Base-by-base conservation (phyloP, 2,329 filamentous ascomycete genomes). In the Talaromyces albobiverticillius region DNA sequence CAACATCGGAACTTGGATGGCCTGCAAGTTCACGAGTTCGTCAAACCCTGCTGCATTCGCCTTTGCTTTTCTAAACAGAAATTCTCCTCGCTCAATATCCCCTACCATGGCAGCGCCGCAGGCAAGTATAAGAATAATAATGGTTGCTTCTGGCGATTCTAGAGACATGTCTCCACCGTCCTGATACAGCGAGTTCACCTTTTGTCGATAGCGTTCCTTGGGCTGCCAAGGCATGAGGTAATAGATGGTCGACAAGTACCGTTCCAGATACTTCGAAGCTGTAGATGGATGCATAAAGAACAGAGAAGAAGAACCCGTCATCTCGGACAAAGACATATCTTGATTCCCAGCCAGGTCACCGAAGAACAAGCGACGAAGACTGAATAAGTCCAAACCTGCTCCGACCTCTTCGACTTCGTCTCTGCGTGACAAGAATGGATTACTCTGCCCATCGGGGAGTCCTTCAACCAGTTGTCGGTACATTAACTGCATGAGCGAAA, bases 1-100 rank as follows among this genome's bases (percentile, higher is more conserved):
- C 26, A 77, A 62, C 13, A 76, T 58, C 0, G 73, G 67, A 6
- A 76, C 66, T 54, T 77, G 75, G 3, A 77, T 65, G 1, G 70
- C 70, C 49, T 77, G 72, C 13, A 75, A 58, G 41, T 77, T 77
- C 2, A 77, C 75, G 14, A 75, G 69, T 23, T 77, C 75, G 43
- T 77, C 75, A 45, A 73, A 64, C 5, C 67, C 63, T 5, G 60
- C 60, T 11, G 67, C 61, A 0, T 70, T 70, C 25, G 68, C 66
- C 57, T 74, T 77, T 3, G 73, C 73, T n/a, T 71, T 73, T 25
- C 76, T 70, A 20, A 73, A 75, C 23, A 77, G 53, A 20, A 76
- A 65, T 25, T 76, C 71, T 0, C 71, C 73, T 58, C 73, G 73
- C 1, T 66, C 61, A 49, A 69, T 68, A 49, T 76, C 67, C 2